Evolutionary conservation across 2,329 filamentous ascomycete genomes (phyloP), one percentile per base, ranked within the genome.

Genomic region (Sporothrix variecibatus): DNA sequence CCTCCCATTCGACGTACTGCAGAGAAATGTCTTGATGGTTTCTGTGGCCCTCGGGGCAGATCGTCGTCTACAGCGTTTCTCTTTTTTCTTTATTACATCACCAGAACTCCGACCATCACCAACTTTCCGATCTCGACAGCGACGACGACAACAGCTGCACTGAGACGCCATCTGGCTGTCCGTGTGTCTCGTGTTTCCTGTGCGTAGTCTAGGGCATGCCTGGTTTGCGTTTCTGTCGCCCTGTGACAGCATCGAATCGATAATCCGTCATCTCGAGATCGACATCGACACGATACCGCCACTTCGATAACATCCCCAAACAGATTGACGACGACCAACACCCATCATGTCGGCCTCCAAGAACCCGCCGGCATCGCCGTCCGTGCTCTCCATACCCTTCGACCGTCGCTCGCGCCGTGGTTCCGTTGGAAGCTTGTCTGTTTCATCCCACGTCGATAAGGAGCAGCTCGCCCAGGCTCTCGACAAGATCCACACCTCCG

Each of bases 401-500:
- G 77, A 78, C n/a, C 75, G 78, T 9, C 79, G 78, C 51, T 80
- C 83, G 31, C 83, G 83, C 51, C 82, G 83, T 69, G 82, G 80
- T 53, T 86, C 84, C 23, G 73, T 81, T 15, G 78, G 81, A 43
- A 84, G 84, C 69, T 76, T 80, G 49, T 90, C 90, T 31, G 83
- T 84, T 7, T 81, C 84, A 2, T 82, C 86, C 1, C 86, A 88
- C 68, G 83, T 89, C 56, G 92, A 95, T 81, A 92, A 90, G 80
- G 92, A 94, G 76, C 91, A 93, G 74, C 86, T 95, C 51, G 90
- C 93, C 46, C 89, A 94, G 76, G 89, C 92, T 23, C 89, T 98
- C 75, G 93, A 97, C 82, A 91, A 93, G 78, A 97, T 98, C 77
- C 95, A 98, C 82, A 94, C 87, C 70, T 91, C 93, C 6, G 94